Evolutionary conservation across 202 grass and related monocot species (phyloP).

Genomic region (Elaeis oleifera): DNA sequence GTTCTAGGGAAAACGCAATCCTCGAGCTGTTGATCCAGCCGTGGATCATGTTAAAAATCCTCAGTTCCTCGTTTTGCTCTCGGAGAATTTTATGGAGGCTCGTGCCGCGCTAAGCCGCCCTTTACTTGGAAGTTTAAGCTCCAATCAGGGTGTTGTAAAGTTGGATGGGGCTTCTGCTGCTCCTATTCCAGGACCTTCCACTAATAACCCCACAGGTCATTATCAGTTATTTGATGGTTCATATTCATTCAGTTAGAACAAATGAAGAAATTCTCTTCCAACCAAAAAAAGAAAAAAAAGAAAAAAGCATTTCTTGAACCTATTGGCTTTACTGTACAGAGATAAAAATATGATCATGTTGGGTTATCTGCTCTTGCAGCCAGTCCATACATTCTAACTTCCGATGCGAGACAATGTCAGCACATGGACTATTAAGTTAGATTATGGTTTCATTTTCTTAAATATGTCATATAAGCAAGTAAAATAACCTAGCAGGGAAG

Average conservation of each 20-base stretch:
- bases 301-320: too few relatives aligned
- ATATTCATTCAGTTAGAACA: neutral
- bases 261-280: too few relatives aligned
- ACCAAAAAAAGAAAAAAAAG: too few relatives aligned
- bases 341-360: too few relatives aligned
- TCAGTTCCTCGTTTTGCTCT: conserved; percentile 76
- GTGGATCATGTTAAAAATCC: conserved; percentile 70
- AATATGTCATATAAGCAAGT: too few relatives aligned
- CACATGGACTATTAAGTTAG: too few relatives aligned
- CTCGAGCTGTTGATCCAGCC: conserved; percentile 58
- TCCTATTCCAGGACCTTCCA: conserved; percentile 40
- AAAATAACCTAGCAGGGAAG: too few relatives aligned
- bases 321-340: too few relatives aligned
- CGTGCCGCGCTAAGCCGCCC: conserved; percentile 63
- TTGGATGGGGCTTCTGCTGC: conserved; percentile 47
- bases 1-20: conserved; percentile 73
- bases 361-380: too few relatives aligned
- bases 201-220: conserved; percentile 59
- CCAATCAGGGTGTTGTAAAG: conserved; percentile 60
- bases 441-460: too few relatives aligned
- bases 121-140: conserved; percentile 37
- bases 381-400: too few relatives aligned
- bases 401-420: too few relatives aligned
- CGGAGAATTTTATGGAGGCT: conserved; percentile 86
- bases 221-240: conserved; percentile 22